Evolutionary conservation across 2,329 filamentous ascomycete species (phyloP).

Genomic region (Apiospora pterosperma): DNA sequence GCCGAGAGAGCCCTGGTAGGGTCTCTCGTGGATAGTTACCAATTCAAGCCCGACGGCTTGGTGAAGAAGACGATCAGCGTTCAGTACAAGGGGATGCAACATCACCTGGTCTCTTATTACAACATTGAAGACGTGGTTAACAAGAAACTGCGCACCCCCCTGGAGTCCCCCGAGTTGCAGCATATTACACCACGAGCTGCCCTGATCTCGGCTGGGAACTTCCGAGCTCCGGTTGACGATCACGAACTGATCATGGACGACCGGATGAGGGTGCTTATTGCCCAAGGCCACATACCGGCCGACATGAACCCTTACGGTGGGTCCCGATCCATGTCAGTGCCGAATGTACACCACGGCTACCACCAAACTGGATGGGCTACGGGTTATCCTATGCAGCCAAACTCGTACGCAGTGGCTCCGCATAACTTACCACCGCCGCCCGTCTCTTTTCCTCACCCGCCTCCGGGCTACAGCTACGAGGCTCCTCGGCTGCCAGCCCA

Average conservation of each 20-base stretch:
- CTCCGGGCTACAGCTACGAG: not conserved
- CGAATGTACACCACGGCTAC: constrained; percentile 2
- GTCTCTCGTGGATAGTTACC: constrained; percentile 84
- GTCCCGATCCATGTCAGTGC: constrained; percentile 11
- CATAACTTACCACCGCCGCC: constrained; percentile 5
- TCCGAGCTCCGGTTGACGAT: constrained; percentile 63
- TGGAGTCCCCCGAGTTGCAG: constrained; percentile 47
- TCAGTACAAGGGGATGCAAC: constrained; percentile 67
- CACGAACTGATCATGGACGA: constrained; percentile 13
- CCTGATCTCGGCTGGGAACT: constrained; percentile 61
- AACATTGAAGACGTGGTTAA: constrained; percentile 72
- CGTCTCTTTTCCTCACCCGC: not conserved
- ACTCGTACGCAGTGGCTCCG: not conserved
- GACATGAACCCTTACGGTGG: not conserved
- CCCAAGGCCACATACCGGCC: not conserved
- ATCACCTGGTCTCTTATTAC: constrained; percentile 90
- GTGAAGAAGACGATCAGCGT: constrained; percentile 94
- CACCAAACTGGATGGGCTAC: not conserved
- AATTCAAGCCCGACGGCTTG: constrained; percentile 77
- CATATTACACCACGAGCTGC: constrained; percentile 53
- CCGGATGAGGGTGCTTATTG: not conserved
- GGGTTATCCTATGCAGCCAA: not conserved
- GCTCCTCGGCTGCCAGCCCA: not conserved
- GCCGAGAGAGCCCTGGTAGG: constrained; percentile 58
- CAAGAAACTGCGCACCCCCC: constrained; percentile 55